Conservation (phyloP, 495 filamentous ascomycete species). For the Penicillium malachiteum region DNA sequence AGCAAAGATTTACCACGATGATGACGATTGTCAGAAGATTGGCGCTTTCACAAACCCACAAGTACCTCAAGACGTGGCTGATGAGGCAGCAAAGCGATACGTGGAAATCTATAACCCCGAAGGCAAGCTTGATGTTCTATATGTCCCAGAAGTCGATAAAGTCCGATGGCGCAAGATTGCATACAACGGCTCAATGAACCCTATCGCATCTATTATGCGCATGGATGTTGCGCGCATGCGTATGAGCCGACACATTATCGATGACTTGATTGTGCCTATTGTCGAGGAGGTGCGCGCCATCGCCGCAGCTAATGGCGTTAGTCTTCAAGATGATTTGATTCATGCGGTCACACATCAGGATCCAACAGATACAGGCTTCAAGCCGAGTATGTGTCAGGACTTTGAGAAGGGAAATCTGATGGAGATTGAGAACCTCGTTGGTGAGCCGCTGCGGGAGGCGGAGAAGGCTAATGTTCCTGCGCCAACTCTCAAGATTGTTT, state of each 20-base stretch:
- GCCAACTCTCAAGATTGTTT: slow-evolving; percentile 1
- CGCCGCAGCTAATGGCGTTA: slow-evolving; percentile 25
- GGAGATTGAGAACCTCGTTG: slow-evolving; percentile 5
- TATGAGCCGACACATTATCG: slow-evolving; percentile 7
- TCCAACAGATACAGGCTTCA: slow-evolving; percentile 34
- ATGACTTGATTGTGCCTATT: slow-evolving; percentile 12
- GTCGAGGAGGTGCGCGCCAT: slow-evolving; percentile 15
- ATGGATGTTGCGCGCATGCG: slow-evolving; percentile 13
- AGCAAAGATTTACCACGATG: slow-evolving; percentile 1
- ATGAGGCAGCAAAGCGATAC: slow-evolving; percentile 36
- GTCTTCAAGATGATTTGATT: slow-evolving; percentile 32
- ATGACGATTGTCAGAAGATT: slow-evolving; percentile 33
- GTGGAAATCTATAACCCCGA: slow-evolving; percentile 37
- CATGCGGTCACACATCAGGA: slow-evolving; percentile 37
- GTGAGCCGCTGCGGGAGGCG: slow-evolving; percentile 2
- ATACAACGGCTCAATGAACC: slow-evolving; percentile 19
- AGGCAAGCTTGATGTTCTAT: slow-evolving; percentile 25
- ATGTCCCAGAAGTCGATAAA: slow-evolving; percentile 33
- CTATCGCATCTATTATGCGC: slow-evolving; percentile 10
- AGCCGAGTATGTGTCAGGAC: slow-evolving; percentile 49
- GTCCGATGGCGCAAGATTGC: slow-evolving; percentile 45
- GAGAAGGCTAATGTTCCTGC: neutral
- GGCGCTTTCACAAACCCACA: slow-evolving; percentile 45
- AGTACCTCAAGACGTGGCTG: slow-evolving; percentile 6
- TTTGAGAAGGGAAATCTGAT: slow-evolving; percentile 21